Evolutionary conservation across 75 land plant species (phyloP).

Genomic region (Sequoiadendron giganteum): DNA sequence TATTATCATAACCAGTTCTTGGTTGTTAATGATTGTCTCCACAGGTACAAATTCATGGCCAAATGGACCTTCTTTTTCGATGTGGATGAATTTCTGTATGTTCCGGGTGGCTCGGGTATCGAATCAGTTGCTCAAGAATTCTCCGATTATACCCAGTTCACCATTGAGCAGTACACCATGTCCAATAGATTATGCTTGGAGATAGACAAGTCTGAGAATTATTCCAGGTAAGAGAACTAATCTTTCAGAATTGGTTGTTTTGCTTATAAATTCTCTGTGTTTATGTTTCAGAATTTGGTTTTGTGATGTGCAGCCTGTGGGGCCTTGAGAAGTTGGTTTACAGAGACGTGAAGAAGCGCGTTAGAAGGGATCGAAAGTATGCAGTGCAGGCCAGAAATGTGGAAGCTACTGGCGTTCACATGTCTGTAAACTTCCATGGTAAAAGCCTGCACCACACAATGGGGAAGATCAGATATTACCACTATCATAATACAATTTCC

Average conservation of each 20-base stretch:
- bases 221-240: no score
- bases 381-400: constrained; percentile 75
- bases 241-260: no score
- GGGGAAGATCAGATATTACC: constrained; percentile 62
- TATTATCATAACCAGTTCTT: constrained; percentile 92
- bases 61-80: constrained; percentile 93
- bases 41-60: constrained; percentile 57
- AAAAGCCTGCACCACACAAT: constrained; percentile 41
- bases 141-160: constrained; percentile 62
- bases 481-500: constrained; percentile 72
- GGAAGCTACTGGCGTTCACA: constrained; percentile 78
- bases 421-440: constrained; percentile 67
- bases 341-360: constrained; percentile 56
- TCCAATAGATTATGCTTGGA: constrained; percentile 56
- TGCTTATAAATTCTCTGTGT: no score
- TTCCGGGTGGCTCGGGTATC: constrained; percentile 38
- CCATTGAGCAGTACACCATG: constrained; percentile 79
- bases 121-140: constrained; percentile 38
- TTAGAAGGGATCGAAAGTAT: constrained; percentile 77
- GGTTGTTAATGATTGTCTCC: constrained; percentile 89
- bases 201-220: no score
- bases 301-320: constrained; percentile 59
- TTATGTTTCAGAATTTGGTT: not conserved
- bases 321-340: constrained; percentile 86
- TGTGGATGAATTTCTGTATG: constrained; percentile 79